A percentile compares a stretch with the other conserved stretches of the same genome.
These are phyloP conservation scores for Diaporthe batatas DNA, from an alignment of 2,329 filamentous ascomycete species.

Conservation along the genomic window DNA sequence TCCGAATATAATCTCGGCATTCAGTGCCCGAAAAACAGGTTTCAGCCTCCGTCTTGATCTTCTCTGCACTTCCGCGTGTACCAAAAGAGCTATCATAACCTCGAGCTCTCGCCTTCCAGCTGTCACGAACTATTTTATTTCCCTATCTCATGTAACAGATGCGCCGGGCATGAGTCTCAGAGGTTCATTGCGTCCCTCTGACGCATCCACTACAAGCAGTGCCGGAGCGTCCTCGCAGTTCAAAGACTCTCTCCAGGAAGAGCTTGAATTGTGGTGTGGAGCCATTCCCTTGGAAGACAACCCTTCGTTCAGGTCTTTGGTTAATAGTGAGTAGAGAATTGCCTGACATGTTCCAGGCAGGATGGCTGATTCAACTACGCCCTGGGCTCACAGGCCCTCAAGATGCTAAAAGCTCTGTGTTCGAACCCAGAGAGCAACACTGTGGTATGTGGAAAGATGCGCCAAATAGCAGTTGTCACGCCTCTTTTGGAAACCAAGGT, in stretches of 20 bases:
- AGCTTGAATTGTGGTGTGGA: not conserved
- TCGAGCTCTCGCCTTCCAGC: no score
- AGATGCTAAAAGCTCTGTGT: not conserved
- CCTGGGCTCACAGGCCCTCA: not conserved
- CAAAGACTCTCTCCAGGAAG: not conserved
- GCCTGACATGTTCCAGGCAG: not conserved
- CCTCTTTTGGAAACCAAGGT: constrained; percentile 14
- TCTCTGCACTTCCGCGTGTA: not conserved
- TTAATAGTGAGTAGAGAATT: not conserved
- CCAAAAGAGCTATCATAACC: not conserved
- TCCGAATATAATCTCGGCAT: no score
- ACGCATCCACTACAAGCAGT: not conserved
- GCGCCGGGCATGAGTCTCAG: not conserved
- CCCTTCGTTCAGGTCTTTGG: not conserved
- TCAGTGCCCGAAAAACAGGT: no score
- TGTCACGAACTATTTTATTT: no score
- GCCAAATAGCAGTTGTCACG: not conserved
- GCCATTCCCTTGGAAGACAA: not conserved
- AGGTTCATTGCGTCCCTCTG: no score
- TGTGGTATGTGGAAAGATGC: constrained; percentile 24
- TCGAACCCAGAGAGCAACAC: constrained; percentile 11
- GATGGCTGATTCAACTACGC: not conserved
- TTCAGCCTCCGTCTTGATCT: no score
- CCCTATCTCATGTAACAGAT: no score
- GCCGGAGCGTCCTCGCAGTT: not conserved